Percentiles rank a stretch among this genome's conserved stretches.
These are phyloP conservation scores for Sporothrix brasiliensis DNA, from an alignment of 2,329 filamentous ascomycete species.

Conservation along the genomic window DNA sequence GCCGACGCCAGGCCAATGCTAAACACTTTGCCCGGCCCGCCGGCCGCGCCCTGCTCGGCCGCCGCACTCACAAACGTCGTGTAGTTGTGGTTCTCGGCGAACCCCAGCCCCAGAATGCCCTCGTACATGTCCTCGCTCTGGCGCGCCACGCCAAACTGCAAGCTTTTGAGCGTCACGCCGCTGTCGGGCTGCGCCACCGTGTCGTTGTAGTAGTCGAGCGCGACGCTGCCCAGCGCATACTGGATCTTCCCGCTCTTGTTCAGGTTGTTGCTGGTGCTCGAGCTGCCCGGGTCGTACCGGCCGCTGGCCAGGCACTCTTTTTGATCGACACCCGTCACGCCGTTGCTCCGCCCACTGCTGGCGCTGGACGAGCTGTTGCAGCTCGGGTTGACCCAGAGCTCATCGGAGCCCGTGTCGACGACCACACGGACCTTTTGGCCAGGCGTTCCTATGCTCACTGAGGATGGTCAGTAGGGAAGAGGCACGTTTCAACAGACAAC, in stretches of 20 bases:
- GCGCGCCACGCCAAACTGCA: slow-evolving; percentile 42
- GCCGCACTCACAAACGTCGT: slow-evolving; percentile 42
- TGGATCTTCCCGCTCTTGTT: slow-evolving; percentile 36
- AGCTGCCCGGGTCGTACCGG: slow-evolving; percentile 42
- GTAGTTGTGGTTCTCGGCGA: slow-evolving; percentile 40
- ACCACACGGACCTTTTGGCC: slow-evolving; percentile 52
- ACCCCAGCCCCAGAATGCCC: slow-evolving; percentile 43
- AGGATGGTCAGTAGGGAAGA: not conserved
- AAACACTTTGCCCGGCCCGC: slow-evolving; percentile 35
- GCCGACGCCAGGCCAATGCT: slow-evolving; percentile 37
- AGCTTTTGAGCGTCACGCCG: slow-evolving; percentile 38
- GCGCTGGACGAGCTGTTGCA: slow-evolving; percentile 47
- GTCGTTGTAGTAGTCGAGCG: slow-evolving; percentile 41
- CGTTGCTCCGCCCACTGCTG: slow-evolving; percentile 38
- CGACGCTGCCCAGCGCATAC: slow-evolving; percentile 41
- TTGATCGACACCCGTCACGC: not conserved
- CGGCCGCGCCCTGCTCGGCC: slow-evolving; percentile 38
- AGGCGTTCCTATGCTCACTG: slow-evolving; percentile 54
- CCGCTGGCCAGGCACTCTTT: slow-evolving; percentile 48
- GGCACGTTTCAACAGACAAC: not conserved
- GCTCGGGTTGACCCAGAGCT: slow-evolving; percentile 62
- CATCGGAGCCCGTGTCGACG: slow-evolving; percentile 58
- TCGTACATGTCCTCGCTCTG: slow-evolving; percentile 40
- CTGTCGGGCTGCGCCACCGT: slow-evolving; percentile 40
- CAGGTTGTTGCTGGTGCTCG: slow-evolving; percentile 37